A percentile compares a stretch with the other conserved stretches of the same genome.
Conservation (phyloP, 2,329 filamentous ascomycete genomes). For the Pseudogymnoascus verrucosus region DNA sequence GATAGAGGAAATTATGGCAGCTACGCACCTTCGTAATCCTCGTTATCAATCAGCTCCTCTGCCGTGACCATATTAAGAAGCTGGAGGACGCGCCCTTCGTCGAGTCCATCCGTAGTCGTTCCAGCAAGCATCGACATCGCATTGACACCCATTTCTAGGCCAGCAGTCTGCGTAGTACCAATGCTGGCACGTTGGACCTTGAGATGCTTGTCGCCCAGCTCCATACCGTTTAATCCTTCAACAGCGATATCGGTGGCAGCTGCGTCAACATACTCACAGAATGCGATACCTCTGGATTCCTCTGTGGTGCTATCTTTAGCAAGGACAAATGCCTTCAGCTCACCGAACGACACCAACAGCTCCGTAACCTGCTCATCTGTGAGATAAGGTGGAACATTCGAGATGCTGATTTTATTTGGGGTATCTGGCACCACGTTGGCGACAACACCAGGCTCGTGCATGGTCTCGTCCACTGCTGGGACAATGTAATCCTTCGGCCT, state of each 20-base stretch:
- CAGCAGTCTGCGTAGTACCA: constrained; percentile 84
- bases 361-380: constrained; percentile 88
- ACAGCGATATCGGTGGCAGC: constrained; percentile 73
- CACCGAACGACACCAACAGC: constrained; percentile 82
- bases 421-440: constrained; percentile 81
- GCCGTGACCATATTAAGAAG: constrained; percentile 97
- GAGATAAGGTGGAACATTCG: constrained; percentile 81
- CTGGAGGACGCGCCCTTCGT: constrained; percentile 78
- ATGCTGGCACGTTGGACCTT: constrained; percentile 86
- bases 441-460: constrained; percentile 68
- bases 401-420: constrained; percentile 88
- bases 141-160: constrained; percentile 90
- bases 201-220: constrained; percentile 77
- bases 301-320: constrained; percentile 81
- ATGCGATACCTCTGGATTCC: constrained; percentile 86
- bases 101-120: constrained; percentile 69
- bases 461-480: constrained; percentile 66
- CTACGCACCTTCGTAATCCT: constrained; percentile 82
- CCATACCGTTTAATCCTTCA: constrained; percentile 87
- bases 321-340: constrained; percentile 83
- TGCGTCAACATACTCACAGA: constrained; percentile 86
- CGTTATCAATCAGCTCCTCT: constrained; percentile 86
- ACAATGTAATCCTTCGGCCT: constrained; percentile 97
- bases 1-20: constrained; percentile 10
- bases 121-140: constrained; percentile 97